Percentiles rank a stretch among this genome's conserved stretches.
Conservation (phyloP, 2,329 filamentous ascomycete species). For the Colletotrichum higginsianum region DNA sequence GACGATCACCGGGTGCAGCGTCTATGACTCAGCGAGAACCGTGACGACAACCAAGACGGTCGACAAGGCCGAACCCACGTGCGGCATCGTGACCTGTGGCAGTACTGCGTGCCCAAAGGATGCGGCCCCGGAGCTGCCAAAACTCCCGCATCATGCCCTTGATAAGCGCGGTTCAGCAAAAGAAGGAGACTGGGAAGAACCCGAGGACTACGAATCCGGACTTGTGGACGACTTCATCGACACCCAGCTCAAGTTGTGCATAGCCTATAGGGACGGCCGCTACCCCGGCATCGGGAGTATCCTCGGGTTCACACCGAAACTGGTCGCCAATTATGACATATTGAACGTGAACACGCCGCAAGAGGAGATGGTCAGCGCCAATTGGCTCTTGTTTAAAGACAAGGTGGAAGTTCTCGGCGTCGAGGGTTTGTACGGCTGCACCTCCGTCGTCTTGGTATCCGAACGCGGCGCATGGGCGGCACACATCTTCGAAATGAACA, state of each 20-base stretch:
- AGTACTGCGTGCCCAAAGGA: not conserved
- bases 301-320: not conserved
- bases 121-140: not conserved
- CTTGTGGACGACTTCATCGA: too few species aligned
- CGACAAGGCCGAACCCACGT: not conserved
- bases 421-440: not conserved
- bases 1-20: constrained; percentile 4
- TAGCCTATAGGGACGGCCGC: too few species aligned
- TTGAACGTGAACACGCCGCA: too few species aligned
- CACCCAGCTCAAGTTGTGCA: too few species aligned
- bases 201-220: not conserved
- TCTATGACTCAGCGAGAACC: not conserved
- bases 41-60: not conserved
- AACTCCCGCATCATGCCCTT: not conserved
- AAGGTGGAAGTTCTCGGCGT: not conserved
- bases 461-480: not conserved
- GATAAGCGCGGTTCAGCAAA: not conserved
- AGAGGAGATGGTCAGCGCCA: not conserved
- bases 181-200: not conserved
- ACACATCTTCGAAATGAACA: not conserved
- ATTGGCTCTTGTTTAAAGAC: not conserved
- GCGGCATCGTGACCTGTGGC: not conserved
- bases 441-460: not conserved
- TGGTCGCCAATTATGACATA: not conserved
- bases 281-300: not conserved